Base-by-base conservation (phyloP, 1,284 basidiomycete species). In the Cutaneotrichosporon daszewskae region DNA sequence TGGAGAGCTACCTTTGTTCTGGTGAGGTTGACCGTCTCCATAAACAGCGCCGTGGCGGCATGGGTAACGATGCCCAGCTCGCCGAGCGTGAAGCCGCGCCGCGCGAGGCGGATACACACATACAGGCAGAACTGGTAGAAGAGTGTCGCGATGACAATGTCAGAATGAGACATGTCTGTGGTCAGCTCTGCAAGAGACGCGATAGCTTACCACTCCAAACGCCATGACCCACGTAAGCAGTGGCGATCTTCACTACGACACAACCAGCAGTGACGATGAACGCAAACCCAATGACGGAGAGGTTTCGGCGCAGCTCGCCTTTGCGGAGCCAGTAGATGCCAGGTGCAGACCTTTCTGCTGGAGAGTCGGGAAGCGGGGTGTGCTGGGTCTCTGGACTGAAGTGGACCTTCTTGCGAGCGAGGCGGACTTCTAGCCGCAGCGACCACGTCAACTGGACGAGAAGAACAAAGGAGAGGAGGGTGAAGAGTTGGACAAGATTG, bases 51-150 rank as follows among this genome's bases (percentile, higher is more conserved):
- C 1, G 90, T 87, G 14, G 87, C 90, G 32, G 90, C 86, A 54
- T 87, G 86, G 28, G 84, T 84, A 13, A 95, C 85, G 18, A 96
- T 74, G 16, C 83, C 84, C 10, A 97, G 78, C 67, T 99, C 95
- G 36, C 95, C 95, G 2, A 98, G 77, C 0, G 94, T 98, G 69
- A 97, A 94, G 12, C 87, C 88, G 19, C 85, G 80, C 55, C 95
- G 83, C 1, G 91, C 94, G 25, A 99, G 76, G 18, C 94, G 79
- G 37, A 95, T 80, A 40, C 87, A 87, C 37, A 85, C 77, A 65
- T 97, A 98, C 41, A 97, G 75, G 33, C 87, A 83, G 57, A 89
- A 83, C 64, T 98, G 95, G 69, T 86, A 97, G 71, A 94, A 87
- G 34, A 87, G 65, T 0, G 88, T 82, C 18, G 80, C 79, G 11